Evolutionary conservation across 768 basidiomycete genomes (phyloP).

Genomic region (Mycena haematopus): DNA sequence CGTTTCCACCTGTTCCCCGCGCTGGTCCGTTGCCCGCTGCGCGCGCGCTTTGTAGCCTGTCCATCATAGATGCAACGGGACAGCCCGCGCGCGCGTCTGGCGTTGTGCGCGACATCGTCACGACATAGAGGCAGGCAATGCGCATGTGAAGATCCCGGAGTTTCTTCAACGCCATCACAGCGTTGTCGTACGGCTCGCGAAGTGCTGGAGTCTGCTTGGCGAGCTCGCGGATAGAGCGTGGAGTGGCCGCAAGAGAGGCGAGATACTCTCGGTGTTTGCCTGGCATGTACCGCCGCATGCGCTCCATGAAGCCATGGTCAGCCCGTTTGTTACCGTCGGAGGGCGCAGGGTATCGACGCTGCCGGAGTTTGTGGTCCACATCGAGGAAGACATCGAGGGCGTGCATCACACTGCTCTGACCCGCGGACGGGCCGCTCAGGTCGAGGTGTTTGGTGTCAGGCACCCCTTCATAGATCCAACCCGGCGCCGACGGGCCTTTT

Average conservation of each 20-base stretch:
- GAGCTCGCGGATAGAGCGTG: conserved; percentile 67
- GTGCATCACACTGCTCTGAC: conserved; percentile 92
- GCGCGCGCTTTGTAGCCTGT: conserved; percentile 49
- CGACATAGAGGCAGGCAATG: conserved; percentile 86
- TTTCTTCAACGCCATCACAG: conserved; percentile 78
- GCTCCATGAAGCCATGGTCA: conserved; percentile 84
- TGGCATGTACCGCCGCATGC: conserved; percentile 97
- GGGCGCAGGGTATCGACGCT: conserved; percentile 71
- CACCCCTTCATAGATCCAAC: conserved; percentile 85
- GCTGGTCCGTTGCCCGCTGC: conserved; percentile 55
- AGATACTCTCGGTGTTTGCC: conserved; percentile 89
- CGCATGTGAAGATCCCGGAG: conserved; percentile 90
- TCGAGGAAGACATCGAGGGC: conserved; percentile 86
- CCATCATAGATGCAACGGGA: conserved; percentile 63
- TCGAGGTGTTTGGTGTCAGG: conserved; percentile 62
- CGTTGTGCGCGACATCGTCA: conserved; percentile 76
- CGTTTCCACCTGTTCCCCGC: conserved; percentile 91
- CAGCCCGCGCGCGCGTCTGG: conserved; percentile 53
- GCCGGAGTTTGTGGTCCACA: conserved; percentile 84
- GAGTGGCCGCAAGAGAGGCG: conserved; percentile 61
- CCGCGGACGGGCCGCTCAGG: conserved; percentile 89
- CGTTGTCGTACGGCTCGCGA: conserved; percentile 79
- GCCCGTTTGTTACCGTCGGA: conserved; percentile 69
- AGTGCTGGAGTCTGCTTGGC: conserved; percentile 63
- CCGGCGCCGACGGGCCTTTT: conserved; percentile 53